A percentile compares a stretch with the other conserved stretches of the same genome.
phyloP scores from a whole-genome alignment of 345 rosid genomes.

The Clarkia xantiana region DNA sequence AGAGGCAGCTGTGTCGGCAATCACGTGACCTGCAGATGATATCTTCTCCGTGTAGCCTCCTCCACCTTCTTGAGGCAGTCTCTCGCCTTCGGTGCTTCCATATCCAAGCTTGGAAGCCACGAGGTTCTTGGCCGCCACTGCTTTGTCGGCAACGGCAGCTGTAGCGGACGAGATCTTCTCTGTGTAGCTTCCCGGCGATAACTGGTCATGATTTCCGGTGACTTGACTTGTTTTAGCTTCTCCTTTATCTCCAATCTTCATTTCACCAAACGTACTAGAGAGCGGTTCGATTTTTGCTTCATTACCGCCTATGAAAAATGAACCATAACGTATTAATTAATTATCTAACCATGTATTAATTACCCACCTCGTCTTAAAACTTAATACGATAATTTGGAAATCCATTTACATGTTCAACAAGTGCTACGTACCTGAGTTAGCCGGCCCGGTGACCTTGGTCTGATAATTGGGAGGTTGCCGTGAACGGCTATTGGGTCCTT shows the following conservation, averaged over 20 bases:
- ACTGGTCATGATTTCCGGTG: constrained; percentile 44
- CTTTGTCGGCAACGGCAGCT: neutral
- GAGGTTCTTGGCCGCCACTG: constrained; percentile 11
- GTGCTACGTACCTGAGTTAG: constrained; percentile 20
- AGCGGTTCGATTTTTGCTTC: constrained; percentile 8
- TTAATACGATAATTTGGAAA: too few relatives aligned
- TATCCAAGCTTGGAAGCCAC: constrained; percentile 17
- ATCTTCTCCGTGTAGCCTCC: constrained; percentile 13
- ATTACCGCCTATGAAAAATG: constrained; percentile 5
- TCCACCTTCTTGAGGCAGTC: constrained; percentile 1
- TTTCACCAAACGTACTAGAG: neutral
- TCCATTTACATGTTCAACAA: neutral
- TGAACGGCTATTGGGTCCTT: constrained; percentile 21
- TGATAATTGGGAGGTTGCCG: constrained; percentile 35
- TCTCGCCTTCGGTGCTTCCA: neutral
- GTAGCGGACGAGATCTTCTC: constrained; percentile 7
- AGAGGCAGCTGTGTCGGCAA: constrained; percentile 12
- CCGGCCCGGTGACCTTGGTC: constrained; percentile 41
- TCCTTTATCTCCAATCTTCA: neutral
- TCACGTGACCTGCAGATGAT: constrained; percentile 13
- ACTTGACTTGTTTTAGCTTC: neutral
- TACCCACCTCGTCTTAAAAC: too few relatives aligned
- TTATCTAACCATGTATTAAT: too few relatives aligned
- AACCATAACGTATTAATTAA: too few relatives aligned
- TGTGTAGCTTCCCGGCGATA: constrained; percentile 25